A percentile compares a stretch with the other conserved stretches of the same genome.
Conservation (phyloP, 2,329 filamentous ascomycete species). For the Trichoderma hamatum region DNA sequence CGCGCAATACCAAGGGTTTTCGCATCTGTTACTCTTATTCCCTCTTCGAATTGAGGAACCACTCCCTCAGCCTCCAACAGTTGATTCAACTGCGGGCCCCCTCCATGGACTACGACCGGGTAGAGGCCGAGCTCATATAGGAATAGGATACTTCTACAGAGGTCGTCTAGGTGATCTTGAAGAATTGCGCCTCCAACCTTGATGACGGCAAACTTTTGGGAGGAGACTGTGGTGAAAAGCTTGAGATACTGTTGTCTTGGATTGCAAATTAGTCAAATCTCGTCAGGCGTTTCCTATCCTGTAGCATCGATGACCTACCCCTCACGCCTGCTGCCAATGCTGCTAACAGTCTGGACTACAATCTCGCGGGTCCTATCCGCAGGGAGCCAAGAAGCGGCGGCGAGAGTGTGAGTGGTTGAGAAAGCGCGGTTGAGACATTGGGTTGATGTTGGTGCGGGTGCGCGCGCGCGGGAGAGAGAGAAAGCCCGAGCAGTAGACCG, state of each 20-base stretch:
- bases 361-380: conserved; percentile 42
- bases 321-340: conserved; percentile 94
- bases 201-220: conserved; percentile 96
- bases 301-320: conserved; percentile 47
- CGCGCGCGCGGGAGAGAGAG: background rate
- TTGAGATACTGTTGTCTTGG: conserved; percentile 88
- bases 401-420: background rate
- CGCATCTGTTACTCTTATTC: conserved; percentile 58
- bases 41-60: conserved; percentile 39
- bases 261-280: background rate
- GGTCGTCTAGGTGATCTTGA: conserved; percentile 68
- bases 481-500: background rate
- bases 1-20: background rate
- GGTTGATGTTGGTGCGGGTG: background rate
- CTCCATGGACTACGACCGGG: background rate
- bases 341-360: conserved; percentile 70
- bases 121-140: conserved; percentile 45
- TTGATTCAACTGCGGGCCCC: background rate
- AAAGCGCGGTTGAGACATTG: background rate
- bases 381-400: conserved; percentile 21
- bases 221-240: conserved; percentile 94
- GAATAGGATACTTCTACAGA: conserved; percentile 82
- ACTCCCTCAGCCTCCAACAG: background rate
- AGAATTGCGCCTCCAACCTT: conserved; percentile 97
- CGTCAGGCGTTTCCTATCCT: background rate